These are phyloP conservation scores for Penicillium sp. DNA, from an alignment of 2,329 filamentous ascomycete species.

Conservation along the genomic window DNA sequence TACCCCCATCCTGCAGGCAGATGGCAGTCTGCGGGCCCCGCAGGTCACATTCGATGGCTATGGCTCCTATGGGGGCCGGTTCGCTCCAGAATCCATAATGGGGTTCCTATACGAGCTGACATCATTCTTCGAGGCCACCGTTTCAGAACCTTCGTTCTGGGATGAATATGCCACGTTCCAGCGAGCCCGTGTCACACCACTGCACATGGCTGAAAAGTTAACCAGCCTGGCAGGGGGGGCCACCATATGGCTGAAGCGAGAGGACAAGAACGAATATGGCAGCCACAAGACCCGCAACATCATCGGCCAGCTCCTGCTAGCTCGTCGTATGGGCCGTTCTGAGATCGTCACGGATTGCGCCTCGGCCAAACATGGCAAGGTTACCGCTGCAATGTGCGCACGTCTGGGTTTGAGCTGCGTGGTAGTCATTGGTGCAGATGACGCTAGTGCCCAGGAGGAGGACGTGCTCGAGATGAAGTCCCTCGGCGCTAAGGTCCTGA, in stretches of 20 bases:
- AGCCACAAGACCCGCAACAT: slow-evolving; percentile 26
- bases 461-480: slow-evolving; percentile 24
- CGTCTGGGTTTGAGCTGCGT: slow-evolving; percentile 21
- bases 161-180: slow-evolving; percentile 23
- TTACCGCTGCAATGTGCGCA: slow-evolving; percentile 24
- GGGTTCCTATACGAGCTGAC: slow-evolving; percentile 25
- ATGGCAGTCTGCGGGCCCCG: slow-evolving; percentile 21
- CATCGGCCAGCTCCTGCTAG: slow-evolving; percentile 22
- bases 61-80: slow-evolving; percentile 27
- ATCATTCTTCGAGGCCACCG: slow-evolving; percentile 22
- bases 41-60: slow-evolving; percentile 23
- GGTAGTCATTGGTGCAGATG: slow-evolving; percentile 23
- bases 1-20: slow-evolving; percentile 20
- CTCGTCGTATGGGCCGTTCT: slow-evolving; percentile 21
- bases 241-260: slow-evolving; percentile 27
- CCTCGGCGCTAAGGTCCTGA: slow-evolving; percentile 24
- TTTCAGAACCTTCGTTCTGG: slow-evolving; percentile 29
- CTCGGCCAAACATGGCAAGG: slow-evolving; percentile 24
- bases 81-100: slow-evolving; percentile 29
- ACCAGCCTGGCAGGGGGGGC: slow-evolving; percentile 18
- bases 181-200: slow-evolving; percentile 15
- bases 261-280: slow-evolving; percentile 24
- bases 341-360: slow-evolving; percentile 27
- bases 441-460: slow-evolving; percentile 18
- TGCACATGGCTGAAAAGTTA: slow-evolving; percentile 19